Conservation (phyloP, 208 protist genomes). For the Entamoeba moshkovskii region DNA sequence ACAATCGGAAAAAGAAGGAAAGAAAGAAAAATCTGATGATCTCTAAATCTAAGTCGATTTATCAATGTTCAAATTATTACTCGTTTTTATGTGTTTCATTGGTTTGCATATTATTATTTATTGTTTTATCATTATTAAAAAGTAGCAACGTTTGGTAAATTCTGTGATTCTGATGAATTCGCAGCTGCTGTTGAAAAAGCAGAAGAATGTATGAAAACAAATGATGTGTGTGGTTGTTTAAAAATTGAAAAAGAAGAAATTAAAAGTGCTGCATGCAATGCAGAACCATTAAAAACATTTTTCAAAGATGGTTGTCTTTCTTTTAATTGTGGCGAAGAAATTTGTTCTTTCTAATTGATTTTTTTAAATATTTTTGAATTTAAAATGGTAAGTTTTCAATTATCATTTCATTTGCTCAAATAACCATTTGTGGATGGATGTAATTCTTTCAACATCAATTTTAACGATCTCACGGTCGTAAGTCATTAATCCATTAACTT, state of each 20-base stretch:
- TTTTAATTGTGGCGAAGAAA: background rate
- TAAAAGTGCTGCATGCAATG: background rate
- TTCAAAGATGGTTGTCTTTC: background rate
- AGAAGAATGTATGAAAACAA: background rate
- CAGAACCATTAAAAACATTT: background rate
- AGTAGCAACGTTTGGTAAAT: background rate
- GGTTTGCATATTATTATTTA: no score
- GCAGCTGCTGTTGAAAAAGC: background rate
- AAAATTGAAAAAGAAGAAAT: background rate
- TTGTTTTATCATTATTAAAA: no score
- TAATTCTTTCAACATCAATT: background rate
- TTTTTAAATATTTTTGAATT: no score
- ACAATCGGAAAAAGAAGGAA: no score
- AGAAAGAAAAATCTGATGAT: no score
- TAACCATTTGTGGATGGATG: background rate
- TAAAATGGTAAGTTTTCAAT: no score
- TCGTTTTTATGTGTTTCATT: no score
- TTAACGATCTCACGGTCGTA: background rate
- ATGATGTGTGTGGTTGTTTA: background rate
- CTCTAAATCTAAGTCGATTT: no score
- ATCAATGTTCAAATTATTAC: no score
- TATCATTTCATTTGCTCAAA: background rate
- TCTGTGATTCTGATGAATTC: background rate
- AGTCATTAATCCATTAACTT: background rate
- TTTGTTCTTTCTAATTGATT: background rate